These are phyloP conservation scores for Chrysosphaeria jannelii DNA, from an alignment of 2,329 filamentous ascomycete genomes.

Conservation along the genomic window DNA sequence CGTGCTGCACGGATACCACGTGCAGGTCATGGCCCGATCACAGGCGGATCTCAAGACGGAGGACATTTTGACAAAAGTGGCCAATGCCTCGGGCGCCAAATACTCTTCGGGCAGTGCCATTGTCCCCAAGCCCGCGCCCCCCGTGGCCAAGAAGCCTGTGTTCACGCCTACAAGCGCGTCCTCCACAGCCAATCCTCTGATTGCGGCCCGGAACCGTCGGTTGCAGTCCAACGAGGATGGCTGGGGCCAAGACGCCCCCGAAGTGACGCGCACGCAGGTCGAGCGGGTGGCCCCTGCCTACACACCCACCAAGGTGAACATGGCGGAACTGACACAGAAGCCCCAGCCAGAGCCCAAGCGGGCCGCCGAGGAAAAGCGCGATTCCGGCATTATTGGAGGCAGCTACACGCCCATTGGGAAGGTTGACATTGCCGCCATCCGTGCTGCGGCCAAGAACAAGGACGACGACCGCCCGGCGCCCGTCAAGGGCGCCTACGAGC, in stretches of 20 bases:
- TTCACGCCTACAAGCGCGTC: conserved; percentile 44
- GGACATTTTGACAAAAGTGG: conserved; percentile 70
- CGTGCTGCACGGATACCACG: conserved; percentile 84
- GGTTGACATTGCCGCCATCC: conserved; percentile 83
- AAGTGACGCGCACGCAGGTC: conserved; percentile 54
- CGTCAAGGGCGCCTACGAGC: conserved; percentile 84
- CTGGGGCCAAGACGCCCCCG: conserved; percentile 88
- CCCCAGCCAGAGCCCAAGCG: conserved; percentile 23
- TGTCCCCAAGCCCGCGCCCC: conserved; percentile 20
- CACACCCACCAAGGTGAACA: conserved; percentile 83
- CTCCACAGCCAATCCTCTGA: conserved; percentile 31
- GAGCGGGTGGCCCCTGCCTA: conserved; percentile 86
- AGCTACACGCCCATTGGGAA: conserved; percentile 86
- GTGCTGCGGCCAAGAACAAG: conserved; percentile 34
- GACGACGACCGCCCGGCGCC: conserved; percentile 49
- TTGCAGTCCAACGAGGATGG: conserved; percentile 39
- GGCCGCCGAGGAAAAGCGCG: conserved; percentile 13
- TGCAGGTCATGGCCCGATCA: conserved; percentile 85
- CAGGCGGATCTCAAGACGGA: conserved; percentile 71
- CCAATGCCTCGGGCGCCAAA: conserved; percentile 81
- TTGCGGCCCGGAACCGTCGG: conserved; percentile 30
- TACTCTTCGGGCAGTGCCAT: conserved; percentile 26
- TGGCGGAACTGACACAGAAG: conserved; percentile 54
- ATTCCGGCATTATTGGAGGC: conserved; percentile 43
- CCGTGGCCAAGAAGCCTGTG: conserved; percentile 63